Evolutionary conservation across 2,329 filamentous ascomycete genomes (phyloP).

Genomic region (Falciphora oryzae): DNA sequence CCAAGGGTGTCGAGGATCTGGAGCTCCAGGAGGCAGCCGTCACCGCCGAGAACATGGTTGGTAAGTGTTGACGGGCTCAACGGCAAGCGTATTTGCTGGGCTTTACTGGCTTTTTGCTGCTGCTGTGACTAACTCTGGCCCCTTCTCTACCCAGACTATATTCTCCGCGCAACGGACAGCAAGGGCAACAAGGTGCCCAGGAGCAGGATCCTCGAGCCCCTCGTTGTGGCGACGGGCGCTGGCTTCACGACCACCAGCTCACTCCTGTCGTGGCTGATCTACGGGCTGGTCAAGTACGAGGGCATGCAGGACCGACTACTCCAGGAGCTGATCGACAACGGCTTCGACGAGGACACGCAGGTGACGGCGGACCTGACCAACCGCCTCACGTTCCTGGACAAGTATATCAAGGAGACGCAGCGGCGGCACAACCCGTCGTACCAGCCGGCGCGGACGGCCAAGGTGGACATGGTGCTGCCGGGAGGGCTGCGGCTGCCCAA

Average conservation of each 20-base stretch:
- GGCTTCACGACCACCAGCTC: conserved; percentile 57
- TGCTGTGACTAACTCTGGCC: background rate
- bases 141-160: conserved; percentile 36
- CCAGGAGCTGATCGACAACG: conserved; percentile 50
- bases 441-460: conserved; percentile 53
- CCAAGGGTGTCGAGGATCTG: conserved; percentile 32
- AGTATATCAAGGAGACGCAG: conserved; percentile 56
- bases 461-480: conserved; percentile 49
- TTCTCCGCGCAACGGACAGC: conserved; percentile 45
- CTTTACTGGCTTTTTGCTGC: background rate
- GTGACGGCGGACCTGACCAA: conserved; percentile 42
- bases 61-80: conserved; percentile 12
- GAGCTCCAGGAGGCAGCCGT: conserved; percentile 43
- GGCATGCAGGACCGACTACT: conserved; percentile 51
- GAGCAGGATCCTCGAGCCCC: conserved; percentile 29
- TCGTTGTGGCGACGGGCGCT: conserved; percentile 49
- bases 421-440: conserved; percentile 55
- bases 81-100: too few relatives aligned
- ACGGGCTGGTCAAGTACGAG: conserved; percentile 44
- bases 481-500: conserved; percentile 52
- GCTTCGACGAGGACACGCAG: conserved; percentile 34
- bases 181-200: conserved; percentile 49
- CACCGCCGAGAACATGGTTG: conserved; percentile 36
- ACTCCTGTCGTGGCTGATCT: conserved; percentile 53
- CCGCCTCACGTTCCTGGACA: conserved; percentile 46